phyloP scores from a whole-genome alignment of 2,329 filamentous ascomycete species.

The Talaromyces rugulosus region DNA sequence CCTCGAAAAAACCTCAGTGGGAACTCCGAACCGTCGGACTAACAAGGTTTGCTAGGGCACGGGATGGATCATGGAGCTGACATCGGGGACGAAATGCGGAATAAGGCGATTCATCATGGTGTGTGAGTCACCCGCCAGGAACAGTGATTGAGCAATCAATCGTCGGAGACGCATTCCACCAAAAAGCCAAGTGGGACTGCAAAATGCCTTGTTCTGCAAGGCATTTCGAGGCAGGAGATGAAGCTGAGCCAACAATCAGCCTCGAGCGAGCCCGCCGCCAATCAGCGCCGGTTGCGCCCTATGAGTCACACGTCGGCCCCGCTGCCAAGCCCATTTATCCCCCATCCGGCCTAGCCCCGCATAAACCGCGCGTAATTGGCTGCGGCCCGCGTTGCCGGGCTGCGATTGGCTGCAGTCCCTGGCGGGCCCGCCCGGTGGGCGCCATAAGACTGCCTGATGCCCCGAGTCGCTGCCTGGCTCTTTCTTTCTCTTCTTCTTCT shows the following conservation, averaged over 20 bases:
- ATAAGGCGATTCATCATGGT: neutral
- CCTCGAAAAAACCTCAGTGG: neutral
- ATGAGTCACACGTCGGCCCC: constrained; percentile 10
- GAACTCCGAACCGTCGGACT: neutral
- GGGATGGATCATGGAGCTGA: neutral
- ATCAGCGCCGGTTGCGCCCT: neutral
- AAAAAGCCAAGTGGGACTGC: neutral
- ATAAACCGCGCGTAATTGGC: neutral
- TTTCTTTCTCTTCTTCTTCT: constrained; percentile 15
- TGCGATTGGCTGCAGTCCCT: neutral
- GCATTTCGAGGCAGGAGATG: too few species aligned
- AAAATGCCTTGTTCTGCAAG: neutral
- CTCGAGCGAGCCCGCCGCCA: neutral
- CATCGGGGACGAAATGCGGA: neutral
- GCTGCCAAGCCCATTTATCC: neutral
- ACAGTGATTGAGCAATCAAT: neutral
- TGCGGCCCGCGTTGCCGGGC: neutral
- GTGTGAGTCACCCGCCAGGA: neutral
- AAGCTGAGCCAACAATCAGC: neutral
- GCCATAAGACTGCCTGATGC: constrained; percentile 37
- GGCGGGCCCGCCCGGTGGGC: neutral
- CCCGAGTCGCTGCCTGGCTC: constrained; percentile 32
- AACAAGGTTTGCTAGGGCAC: neutral
- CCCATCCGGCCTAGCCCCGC: neutral
- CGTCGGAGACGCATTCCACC: neutral